Conservation (phyloP, 2,329 filamentous ascomycete genomes). For the Hypoxylon sp. region DNA sequence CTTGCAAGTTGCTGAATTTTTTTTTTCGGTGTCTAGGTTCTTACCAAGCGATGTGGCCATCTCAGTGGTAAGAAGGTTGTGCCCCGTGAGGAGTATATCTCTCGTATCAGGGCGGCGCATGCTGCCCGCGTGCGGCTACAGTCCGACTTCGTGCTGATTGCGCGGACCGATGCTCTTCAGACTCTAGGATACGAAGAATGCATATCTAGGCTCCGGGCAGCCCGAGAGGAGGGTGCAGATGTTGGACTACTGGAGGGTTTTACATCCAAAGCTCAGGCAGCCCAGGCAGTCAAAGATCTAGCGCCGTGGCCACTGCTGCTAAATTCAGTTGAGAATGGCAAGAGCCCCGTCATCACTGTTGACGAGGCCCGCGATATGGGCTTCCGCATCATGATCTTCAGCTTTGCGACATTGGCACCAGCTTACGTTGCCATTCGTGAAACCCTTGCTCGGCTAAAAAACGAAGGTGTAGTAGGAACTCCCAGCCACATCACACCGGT, state of each 20-base stretch:
- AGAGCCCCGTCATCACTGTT: slow-evolving; percentile 67
- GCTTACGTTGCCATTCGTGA: slow-evolving; percentile 61
- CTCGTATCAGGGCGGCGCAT: slow-evolving; percentile 70
- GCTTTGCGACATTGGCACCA: slow-evolving; percentile 64
- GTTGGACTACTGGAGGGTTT: slow-evolving; percentile 74
- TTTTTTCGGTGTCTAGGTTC: slow-evolving; percentile 59
- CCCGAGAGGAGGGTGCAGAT: slow-evolving; percentile 70
- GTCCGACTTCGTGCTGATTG: slow-evolving; percentile 75
- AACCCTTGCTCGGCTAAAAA: slow-evolving; percentile 58
- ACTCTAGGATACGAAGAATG: slow-evolving; percentile 71
- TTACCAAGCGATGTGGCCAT: slow-evolving; percentile 76
- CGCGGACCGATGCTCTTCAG: slow-evolving; percentile 74
- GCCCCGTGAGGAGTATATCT: slow-evolving; percentile 62
- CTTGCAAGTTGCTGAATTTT: slow-evolving; percentile 20
- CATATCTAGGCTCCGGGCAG: slow-evolving; percentile 64
- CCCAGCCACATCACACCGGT: slow-evolving; percentile 52
- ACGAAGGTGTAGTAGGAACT: slow-evolving; percentile 52
- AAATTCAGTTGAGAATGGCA: slow-evolving; percentile 71
- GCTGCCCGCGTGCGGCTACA: slow-evolving; percentile 63
- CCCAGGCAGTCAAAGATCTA: slow-evolving; percentile 60
- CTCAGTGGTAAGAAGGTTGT: slow-evolving; percentile 74
- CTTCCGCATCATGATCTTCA: slow-evolving; percentile 72
- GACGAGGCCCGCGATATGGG: slow-evolving; percentile 69
- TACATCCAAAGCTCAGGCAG: slow-evolving; percentile 64
- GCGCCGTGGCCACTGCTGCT: slow-evolving; percentile 64